phyloP scores from a whole-genome alignment of 768 basidiomycete genomes.

The Coprinopsis sp. region DNA sequence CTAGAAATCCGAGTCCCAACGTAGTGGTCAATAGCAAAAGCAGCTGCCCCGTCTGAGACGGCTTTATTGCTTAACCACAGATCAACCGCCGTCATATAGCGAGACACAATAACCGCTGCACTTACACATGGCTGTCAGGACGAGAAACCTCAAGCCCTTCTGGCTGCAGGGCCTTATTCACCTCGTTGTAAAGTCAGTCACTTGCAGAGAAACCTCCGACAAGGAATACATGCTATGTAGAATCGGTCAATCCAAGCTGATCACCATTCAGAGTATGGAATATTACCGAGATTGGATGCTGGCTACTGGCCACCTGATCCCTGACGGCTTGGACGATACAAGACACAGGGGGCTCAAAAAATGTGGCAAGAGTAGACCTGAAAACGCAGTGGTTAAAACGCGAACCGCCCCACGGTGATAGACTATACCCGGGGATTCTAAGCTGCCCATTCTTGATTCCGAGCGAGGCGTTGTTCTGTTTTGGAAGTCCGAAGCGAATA shows the following conservation, averaged over 20 bases:
- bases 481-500: slow-evolving; percentile 36
- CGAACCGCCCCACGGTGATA: background rate
- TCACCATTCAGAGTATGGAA: background rate
- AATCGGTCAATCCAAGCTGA: background rate
- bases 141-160: slow-evolving; percentile 38
- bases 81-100: background rate
- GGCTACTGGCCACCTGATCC: background rate
- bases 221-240: slow-evolving; percentile 30
- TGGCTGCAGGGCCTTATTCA: slow-evolving; percentile 34
- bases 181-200: slow-evolving; percentile 44
- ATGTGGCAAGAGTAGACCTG: slow-evolving; percentile 26
- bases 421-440: slow-evolving; percentile 30
- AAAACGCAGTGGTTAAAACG: background rate
- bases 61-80: background rate
- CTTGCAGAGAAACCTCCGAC: slow-evolving; percentile 59
- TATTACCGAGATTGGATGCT: background rate
- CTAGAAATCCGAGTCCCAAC: background rate
- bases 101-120: background rate
- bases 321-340: slow-evolving; percentile 28
- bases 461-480: slow-evolving; percentile 31
- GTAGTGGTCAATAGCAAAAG: background rate
- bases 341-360: slow-evolving; percentile 32
- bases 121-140: slow-evolving; percentile 53
- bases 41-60: background rate
- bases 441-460: slow-evolving; percentile 39